Conservation (phyloP, 164 flowering plant species). For the Macadamia tetraphylla region DNA sequence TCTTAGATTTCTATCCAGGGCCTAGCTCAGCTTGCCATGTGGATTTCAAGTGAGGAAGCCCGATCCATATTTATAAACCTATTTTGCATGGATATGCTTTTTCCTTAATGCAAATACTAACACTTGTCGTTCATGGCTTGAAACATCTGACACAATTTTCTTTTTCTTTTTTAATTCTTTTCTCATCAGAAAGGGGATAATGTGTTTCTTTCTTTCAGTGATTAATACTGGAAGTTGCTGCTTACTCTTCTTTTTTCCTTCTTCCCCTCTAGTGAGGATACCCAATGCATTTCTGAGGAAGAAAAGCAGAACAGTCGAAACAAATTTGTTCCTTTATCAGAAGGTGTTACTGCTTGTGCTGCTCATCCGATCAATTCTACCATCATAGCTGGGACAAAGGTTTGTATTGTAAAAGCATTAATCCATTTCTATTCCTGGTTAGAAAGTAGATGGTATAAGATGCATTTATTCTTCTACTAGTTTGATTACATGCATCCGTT, state of each 20-base stretch:
- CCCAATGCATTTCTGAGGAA: constrained; percentile 9
- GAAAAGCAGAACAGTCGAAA: constrained; percentile 30
- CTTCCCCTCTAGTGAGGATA: constrained; percentile 38
- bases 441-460: too few species aligned
- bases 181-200: too few species aligned
- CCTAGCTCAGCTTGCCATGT: constrained; percentile 75
- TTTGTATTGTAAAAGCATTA: constrained; percentile 16
- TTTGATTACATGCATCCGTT: too few species aligned
- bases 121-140: too few species aligned
- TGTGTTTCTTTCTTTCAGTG: background rate
- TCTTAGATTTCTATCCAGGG: constrained; percentile 82
- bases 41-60: constrained; percentile 53
- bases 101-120: background rate
- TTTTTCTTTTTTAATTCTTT: too few species aligned
- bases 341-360: constrained; percentile 64
- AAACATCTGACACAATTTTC: too few species aligned
- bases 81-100: background rate
- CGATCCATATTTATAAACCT: background rate
- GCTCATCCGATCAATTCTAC: constrained; percentile 75
- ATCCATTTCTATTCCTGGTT: too few species aligned
- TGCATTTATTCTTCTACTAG: too few species aligned
- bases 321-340: constrained; percentile 51
- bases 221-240: background rate
- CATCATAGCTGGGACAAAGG: constrained; percentile 86
- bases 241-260: background rate